A percentile compares a stretch with the other conserved stretches of the same genome.
Evolutionary conservation across 2,329 filamentous ascomycete genomes (phyloP).

Genomic region (Trichoderma breve): DNA sequence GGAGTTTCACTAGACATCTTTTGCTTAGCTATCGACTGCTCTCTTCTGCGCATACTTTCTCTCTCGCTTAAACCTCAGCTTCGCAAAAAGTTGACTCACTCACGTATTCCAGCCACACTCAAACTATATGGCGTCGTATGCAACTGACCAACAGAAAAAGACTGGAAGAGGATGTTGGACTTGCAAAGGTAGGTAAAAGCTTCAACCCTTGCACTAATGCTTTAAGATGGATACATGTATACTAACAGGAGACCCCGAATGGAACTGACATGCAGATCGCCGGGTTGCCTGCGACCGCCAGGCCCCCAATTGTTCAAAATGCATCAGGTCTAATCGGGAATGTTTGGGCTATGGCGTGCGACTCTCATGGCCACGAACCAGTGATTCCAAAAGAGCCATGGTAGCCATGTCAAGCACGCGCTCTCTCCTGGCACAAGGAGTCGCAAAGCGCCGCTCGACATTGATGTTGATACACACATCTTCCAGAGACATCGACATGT

Average conservation of each 20-base stretch:
- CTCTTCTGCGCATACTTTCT: not conserved
- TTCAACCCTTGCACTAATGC: not conserved
- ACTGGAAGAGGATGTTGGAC: not conserved
- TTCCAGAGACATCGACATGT: not conserved
- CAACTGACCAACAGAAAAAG: not conserved
- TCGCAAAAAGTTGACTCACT: not conserved
- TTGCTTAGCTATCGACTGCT: not conserved
- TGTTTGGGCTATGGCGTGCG: not conserved
- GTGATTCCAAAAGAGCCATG: not conserved
- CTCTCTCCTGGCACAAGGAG: not conserved
- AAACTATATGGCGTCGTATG: not conserved
- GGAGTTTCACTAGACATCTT: not conserved
- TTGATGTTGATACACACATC: not conserved
- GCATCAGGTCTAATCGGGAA: not conserved
- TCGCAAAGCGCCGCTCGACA: not conserved
- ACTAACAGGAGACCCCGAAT: not conserved
- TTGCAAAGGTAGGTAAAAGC: not conserved
- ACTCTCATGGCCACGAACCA: not conserved
- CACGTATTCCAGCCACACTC: not conserved
- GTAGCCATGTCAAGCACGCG: not conserved
- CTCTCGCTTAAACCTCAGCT: not conserved
- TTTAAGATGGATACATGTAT: not conserved
- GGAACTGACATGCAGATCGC: not conserved
- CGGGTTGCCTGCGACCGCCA: not conserved
- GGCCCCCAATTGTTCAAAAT: not conserved